Evolutionary conservation across 2,329 filamentous ascomycete genomes (phyloP).

Genomic region (Knufia fluminis): DNA sequence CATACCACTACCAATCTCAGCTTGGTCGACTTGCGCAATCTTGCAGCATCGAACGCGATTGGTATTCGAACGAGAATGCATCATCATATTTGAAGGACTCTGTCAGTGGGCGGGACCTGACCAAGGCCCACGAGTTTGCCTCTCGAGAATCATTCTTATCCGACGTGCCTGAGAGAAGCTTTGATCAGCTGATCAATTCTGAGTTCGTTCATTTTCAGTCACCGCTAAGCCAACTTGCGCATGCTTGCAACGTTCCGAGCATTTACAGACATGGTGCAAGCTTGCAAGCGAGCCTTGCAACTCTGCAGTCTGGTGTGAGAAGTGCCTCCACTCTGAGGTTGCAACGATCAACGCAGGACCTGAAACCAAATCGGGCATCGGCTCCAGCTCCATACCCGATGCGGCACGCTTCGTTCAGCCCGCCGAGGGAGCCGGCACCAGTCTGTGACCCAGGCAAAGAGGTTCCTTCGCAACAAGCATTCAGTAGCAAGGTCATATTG

Average conservation of each 20-base stretch:
- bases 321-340: conserved; percentile 16
- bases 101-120: neutral
- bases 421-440: neutral
- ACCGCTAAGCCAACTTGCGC: conserved; percentile 9
- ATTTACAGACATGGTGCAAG: conserved; percentile 11
- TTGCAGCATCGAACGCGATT: conserved; percentile 1
- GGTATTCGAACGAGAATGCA: neutral
- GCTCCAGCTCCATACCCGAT: neutral
- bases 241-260: conserved; percentile 9
- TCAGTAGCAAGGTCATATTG: neutral
- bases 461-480: neutral
- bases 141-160: neutral
- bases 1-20: conserved; percentile 15
- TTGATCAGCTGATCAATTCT: conserved; percentile 1
- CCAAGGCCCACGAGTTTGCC: neutral
- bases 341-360: conserved; percentile 14
- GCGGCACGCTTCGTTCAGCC: neutral
- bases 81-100: neutral
- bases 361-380: neutral
- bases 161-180: neutral
- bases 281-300: conserved; percentile 13
- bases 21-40: neutral
- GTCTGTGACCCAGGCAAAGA: neutral
- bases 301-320: conserved; percentile 9
- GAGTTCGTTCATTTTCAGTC: conserved; percentile 4